phyloP scores from a whole-genome alignment of 805 yeast genomes.

The Cyberlindnera xylosilytica region DNA sequence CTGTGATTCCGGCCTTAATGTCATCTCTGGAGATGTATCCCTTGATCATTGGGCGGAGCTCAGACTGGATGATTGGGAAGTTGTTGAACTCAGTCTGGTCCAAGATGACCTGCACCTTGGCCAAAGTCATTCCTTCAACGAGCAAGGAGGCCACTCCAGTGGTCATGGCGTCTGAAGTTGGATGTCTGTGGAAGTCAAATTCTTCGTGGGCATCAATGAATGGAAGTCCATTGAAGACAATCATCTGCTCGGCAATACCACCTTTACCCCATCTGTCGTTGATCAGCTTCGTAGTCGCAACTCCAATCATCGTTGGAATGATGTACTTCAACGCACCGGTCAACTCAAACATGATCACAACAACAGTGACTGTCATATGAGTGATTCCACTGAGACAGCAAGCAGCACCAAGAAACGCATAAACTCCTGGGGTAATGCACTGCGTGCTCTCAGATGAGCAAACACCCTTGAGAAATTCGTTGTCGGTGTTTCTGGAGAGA shows the following conservation, averaged over 20 bases:
- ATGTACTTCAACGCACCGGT: conserved; percentile 93
- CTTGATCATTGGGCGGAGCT: conserved; percentile 35
- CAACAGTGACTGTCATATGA: conserved; percentile 87
- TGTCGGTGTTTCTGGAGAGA: conserved; percentile 37
- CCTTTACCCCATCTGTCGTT: conserved; percentile 73
- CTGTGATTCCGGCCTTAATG: conserved; percentile 30
- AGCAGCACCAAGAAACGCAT: conserved; percentile 95
- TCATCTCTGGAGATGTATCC: conserved; percentile 48
- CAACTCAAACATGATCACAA: conserved; percentile 90
- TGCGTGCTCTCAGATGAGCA: conserved; percentile 37
- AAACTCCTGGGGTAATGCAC: conserved; percentile 90
- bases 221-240: conserved; percentile 84
- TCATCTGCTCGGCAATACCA: conserved; percentile 97
- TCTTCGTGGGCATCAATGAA: conserved; percentile 72
- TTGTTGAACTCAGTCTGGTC: conserved; percentile 38
- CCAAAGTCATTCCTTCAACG: conserved; percentile 31
- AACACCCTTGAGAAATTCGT: conserved; percentile 30
- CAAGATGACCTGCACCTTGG: conserved; percentile 34
- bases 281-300: conserved; percentile 81
- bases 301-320: conserved; percentile 94
- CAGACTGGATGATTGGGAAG: conserved; percentile 51
- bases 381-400: conserved; percentile 95
- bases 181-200: conserved; percentile 46
- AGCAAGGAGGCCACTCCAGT: conserved; percentile 38
- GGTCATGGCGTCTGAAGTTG: conserved; percentile 63